These are phyloP conservation scores for Wickerhamomyces sydowiorum DNA, from an alignment of 805 yeast genomes.

Conservation along the genomic window DNA sequence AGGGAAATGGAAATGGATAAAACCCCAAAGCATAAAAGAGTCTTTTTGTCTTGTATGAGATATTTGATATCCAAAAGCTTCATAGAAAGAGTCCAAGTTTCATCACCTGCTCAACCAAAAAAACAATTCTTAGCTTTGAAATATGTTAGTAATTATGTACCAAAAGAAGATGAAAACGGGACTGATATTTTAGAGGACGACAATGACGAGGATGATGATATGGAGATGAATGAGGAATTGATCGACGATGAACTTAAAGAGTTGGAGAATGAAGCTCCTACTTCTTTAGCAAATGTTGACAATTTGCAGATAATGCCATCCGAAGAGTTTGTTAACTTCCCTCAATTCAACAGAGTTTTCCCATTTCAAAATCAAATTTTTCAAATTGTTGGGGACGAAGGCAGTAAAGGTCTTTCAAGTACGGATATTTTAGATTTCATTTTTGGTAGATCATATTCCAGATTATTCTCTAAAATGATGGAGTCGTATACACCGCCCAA, in stretches of 20 bases:
- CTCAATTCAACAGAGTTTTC: slow-evolving; percentile 43
- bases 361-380: slow-evolving; percentile 64
- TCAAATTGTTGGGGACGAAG: slow-evolving; percentile 37
- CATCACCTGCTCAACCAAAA: slow-evolving; percentile 37
- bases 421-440: slow-evolving; percentile 45
- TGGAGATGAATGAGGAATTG: slow-evolving; percentile 26
- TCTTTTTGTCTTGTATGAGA: slow-evolving; percentile 43
- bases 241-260: slow-evolving; percentile 22
- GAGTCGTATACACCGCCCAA: slow-evolving; percentile 39
- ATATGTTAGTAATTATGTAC: slow-evolving; percentile 35
- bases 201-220: slow-evolving; percentile 23
- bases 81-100: slow-evolving; percentile 47
- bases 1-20: slow-evolving; percentile 49
- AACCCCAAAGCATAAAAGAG: slow-evolving; percentile 33
- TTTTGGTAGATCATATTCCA: slow-evolving; percentile 48
- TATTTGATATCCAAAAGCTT: slow-evolving; percentile 39
- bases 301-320: slow-evolving; percentile 12
- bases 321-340: slow-evolving; percentile 6
- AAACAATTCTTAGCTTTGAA: slow-evolving; percentile 43
- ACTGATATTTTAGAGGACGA: slow-evolving; percentile 21
- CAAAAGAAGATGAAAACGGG: slow-evolving; percentile 19
- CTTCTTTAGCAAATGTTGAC: slow-evolving; percentile 11
- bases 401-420: slow-evolving; percentile 50
- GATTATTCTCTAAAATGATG: slow-evolving; percentile 45
- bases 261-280: slow-evolving; percentile 16